Base-by-base conservation (phyloP, 2,329 filamentous ascomycete genomes). In the Chaetothyriales sp. region DNA sequence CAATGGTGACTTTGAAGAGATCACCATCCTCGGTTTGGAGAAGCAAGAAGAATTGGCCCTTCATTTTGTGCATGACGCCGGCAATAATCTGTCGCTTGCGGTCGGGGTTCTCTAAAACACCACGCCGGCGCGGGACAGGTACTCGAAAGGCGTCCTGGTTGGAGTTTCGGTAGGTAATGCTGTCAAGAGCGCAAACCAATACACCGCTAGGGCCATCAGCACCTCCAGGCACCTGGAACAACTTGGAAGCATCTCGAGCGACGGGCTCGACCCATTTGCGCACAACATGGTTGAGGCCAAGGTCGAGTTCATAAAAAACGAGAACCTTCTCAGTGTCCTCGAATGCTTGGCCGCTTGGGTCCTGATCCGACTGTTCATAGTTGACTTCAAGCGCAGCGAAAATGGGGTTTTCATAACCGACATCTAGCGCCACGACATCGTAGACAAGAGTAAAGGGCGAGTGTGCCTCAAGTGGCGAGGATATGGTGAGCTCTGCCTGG, bases 21-120 rank as follows among this genome's bases (percentile, higher is more conserved):
- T 98, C 93, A n/a, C 92, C 92, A 65, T 98, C 93, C 52, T 98
- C 92, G 0, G 86, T 88, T 65, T 99, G 92, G 0, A 98, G 71
- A 2, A 99, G 77, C 65, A 96, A 95, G 73, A 98, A 99, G 70
- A 98, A 98, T 1, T 89, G 88, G 25, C 88, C 88, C 61, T 92
- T 90, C 65, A 95, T 82, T 66, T 93, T 94, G 70, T 98, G 92
- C 81, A 96, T 90, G n/a, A 95, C 88, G 47, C 92, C 92, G 2
- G 86, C 79, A 1, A 90, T 81, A 53, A 98, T 92, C 28, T 74
- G 81, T 25, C 92, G 83, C 66, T 95, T 95, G 53, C 93, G 78
- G 53, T 88, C 83, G 0, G 90, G 89, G 63, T 98, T 89, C 66
- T 98, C 93, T 0, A 87, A 92, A 7, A 86, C 80, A 43, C 90